Percentiles rank a stretch among this genome's conserved stretches.
Evolutionary conservation across 805 yeast genomes (phyloP).

Genomic region (Candida glaebosa): DNA sequence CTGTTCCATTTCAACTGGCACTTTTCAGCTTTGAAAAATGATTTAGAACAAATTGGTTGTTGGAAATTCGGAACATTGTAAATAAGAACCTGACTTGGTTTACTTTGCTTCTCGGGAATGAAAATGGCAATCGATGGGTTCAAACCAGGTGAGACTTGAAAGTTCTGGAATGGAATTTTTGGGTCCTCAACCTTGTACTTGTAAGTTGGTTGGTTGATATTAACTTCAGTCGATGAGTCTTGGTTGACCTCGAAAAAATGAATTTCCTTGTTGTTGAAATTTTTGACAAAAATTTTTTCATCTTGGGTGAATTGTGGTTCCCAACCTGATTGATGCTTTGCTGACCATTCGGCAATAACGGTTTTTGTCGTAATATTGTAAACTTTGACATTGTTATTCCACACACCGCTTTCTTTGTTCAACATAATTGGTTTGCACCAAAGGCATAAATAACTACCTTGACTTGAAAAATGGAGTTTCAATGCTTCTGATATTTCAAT

Average conservation of each 20-base stretch:
- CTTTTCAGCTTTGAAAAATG: slow-evolving; percentile 93
- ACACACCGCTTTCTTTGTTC: slow-evolving; percentile 66
- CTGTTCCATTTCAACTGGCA: slow-evolving; percentile 92
- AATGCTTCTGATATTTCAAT: slow-evolving; percentile 64
- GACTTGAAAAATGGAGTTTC: slow-evolving; percentile 86
- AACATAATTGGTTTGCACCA: slow-evolving; percentile 83
- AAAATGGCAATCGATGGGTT: slow-evolving; percentile 90
- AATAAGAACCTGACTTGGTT: slow-evolving; percentile 84
- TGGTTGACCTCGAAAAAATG: slow-evolving; percentile 59
- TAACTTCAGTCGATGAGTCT: slow-evolving; percentile 22
- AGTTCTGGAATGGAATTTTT: slow-evolving; percentile 48
- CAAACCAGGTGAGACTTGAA: slow-evolving; percentile 79
- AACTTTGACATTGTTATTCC: slow-evolving; percentile 75
- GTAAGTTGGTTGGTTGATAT: slow-evolving; percentile 51
- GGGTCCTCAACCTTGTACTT: slow-evolving; percentile 52
- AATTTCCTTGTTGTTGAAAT: slow-evolving; percentile 53
- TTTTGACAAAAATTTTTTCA: slow-evolving; percentile 66
- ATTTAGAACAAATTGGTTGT: slow-evolving; percentile 79
- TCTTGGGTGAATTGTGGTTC: slow-evolving; percentile 84
- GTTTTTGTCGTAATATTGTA: slow-evolving; percentile 53
- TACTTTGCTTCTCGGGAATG: slow-evolving; percentile 80
- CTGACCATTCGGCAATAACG: slow-evolving; percentile 60
- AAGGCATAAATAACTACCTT: slow-evolving; percentile 74
- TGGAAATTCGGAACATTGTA: slow-evolving; percentile 73
- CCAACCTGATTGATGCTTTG: slow-evolving; percentile 88